A percentile compares a stretch with the other conserved stretches of the same genome.
Evolutionary conservation across 345 rosid species (phyloP).

Genomic region (Streptanthus diversifolius): DNA sequence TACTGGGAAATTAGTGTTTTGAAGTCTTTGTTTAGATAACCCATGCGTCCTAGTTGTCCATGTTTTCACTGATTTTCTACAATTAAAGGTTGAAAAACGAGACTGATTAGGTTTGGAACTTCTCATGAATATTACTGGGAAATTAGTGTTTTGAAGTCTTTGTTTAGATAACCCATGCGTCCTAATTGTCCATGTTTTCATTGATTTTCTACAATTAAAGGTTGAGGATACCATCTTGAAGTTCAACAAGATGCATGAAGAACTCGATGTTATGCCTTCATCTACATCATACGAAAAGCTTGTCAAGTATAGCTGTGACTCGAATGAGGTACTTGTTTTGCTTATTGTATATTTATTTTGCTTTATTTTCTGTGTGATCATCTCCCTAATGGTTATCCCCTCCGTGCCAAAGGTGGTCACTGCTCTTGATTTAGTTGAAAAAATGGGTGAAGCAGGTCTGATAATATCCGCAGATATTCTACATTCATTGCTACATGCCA

Average conservation of each 20-base stretch:
- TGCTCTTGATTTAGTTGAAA: conserved; percentile 66
- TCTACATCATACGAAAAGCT: conserved; percentile 60
- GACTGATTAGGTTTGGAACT: no score
- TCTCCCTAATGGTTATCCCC: conserved; percentile 11
- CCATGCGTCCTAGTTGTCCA: neutral
- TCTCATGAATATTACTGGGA: no score
- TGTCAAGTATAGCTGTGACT: conserved; percentile 49
- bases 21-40: neutral
- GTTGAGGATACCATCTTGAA: conserved; percentile 55
- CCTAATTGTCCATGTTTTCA: conserved; percentile 8
- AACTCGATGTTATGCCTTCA: conserved; percentile 53
- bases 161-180: neutral
- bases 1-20: no score
- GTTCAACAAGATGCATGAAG: conserved; percentile 56
- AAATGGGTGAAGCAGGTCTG: conserved; percentile 57
- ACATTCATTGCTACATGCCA: conserved; percentile 47
- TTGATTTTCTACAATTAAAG: conserved; percentile 39
- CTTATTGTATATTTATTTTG: neutral
- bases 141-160: no score
- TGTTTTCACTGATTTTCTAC: conserved; percentile 6
- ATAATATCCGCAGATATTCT: conserved; percentile 45
- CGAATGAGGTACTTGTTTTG: conserved; percentile 47
- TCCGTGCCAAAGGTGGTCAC: conserved; percentile 53
- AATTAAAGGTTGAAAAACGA: conserved; percentile 63
- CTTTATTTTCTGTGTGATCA: neutral